Conservation (phyloP, 495 filamentous ascomycete species). For the Annulohypoxylon stygium region DNA sequence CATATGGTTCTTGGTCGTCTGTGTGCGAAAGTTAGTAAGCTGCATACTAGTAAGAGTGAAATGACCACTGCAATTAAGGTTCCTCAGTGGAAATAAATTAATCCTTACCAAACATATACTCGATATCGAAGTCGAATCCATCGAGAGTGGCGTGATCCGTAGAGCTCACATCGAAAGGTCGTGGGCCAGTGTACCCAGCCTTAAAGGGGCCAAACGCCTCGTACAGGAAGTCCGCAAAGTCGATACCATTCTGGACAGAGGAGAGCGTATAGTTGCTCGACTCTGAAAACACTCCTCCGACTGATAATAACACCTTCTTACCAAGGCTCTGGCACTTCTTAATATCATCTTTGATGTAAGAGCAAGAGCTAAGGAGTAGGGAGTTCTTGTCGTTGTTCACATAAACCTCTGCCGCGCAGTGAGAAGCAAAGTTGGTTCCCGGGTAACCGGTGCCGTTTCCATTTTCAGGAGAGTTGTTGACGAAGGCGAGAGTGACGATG, state of each 20-base stretch:
- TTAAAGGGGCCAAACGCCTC: constrained; percentile 72
- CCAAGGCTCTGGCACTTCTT: constrained; percentile 70
- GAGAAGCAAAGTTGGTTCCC: constrained; percentile 57
- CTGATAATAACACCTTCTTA: constrained; percentile 75
- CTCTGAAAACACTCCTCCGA: constrained; percentile 63
- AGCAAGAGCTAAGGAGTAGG: constrained; percentile 58
- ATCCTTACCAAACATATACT: constrained; percentile 55
- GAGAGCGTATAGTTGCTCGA: constrained; percentile 61
- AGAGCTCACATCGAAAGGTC: constrained; percentile 69
- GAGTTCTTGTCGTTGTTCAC: constrained; percentile 50
- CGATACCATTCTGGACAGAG: constrained; percentile 61
- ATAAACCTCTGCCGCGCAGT: constrained; percentile 54
- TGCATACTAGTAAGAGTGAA: background rate
- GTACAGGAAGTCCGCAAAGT: constrained; percentile 75
- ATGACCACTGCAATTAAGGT: background rate
- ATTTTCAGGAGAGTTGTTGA: constrained; percentile 57
- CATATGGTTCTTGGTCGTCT: constrained; percentile 49
- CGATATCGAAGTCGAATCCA: constrained; percentile 79
- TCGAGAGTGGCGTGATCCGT: constrained; percentile 65
- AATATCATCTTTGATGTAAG: constrained; percentile 66
- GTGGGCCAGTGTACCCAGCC: constrained; percentile 54
- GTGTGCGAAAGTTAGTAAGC: constrained; percentile 11
- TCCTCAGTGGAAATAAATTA: constrained; percentile 50
- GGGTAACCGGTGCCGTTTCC: constrained; percentile 54
- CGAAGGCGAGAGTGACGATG: constrained; percentile 58